phyloP scores from a whole-genome alignment of 208 protist species.

The Leishmania mexicana region DNA sequence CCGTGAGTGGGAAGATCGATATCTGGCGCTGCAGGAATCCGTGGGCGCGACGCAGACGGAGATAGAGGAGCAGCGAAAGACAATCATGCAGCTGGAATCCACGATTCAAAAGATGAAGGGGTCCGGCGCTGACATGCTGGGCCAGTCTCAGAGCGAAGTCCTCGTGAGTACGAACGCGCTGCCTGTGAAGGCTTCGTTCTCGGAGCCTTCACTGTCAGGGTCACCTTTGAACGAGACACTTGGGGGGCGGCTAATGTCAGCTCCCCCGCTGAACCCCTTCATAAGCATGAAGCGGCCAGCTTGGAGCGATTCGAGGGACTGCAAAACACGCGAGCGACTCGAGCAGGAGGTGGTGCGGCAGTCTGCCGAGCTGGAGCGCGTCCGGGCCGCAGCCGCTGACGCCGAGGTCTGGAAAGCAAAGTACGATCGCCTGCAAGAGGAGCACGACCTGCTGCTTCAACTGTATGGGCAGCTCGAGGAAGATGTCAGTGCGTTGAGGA shows the following conservation, averaged over 20 bases:
- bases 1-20: slow-evolving; percentile 24
- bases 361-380: slow-evolving; percentile 70
- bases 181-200: slow-evolving; percentile 2
- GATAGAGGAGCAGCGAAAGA: slow-evolving; percentile 25
- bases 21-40: slow-evolving; percentile 22
- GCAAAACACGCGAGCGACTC: slow-evolving; percentile 41
- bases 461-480: slow-evolving; percentile 85
- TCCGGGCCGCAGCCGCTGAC: slow-evolving; percentile 41
- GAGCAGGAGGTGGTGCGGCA: slow-evolving; percentile 78
- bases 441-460: slow-evolving; percentile 79
- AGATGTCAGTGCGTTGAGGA: slow-evolving; percentile 30
- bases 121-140: neutral
- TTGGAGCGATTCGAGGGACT: slow-evolving; percentile 27
- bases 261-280: slow-evolving; percentile 25
- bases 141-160: slow-evolving; percentile 11
- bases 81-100: slow-evolving; percentile 28
- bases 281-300: slow-evolving; percentile 13
- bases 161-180: neutral
- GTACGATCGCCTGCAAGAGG: slow-evolving; percentile 40
- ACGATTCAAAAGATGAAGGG: slow-evolving; percentile 23
- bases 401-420: slow-evolving; percentile 28
- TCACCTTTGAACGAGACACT: neutral
- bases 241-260: slow-evolving; percentile 1
- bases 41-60: slow-evolving; percentile 21
- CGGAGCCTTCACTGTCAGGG: slow-evolving; percentile 7